phyloP scores from a whole-genome alignment of 23 red algal genomes.

The Gracilaria domingensis region DNA sequence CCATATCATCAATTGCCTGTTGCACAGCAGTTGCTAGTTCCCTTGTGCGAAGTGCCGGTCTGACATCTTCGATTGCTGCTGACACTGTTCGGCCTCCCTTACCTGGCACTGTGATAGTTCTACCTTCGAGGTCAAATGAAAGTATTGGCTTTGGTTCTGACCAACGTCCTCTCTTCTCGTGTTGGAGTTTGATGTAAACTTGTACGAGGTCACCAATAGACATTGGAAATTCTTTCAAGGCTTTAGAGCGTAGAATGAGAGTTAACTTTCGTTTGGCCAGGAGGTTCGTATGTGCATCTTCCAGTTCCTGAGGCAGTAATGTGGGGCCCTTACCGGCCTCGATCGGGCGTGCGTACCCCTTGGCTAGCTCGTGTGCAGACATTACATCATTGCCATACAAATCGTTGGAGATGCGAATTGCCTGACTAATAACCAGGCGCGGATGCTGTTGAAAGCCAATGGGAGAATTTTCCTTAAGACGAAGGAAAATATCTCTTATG shows the following conservation, averaged over 20 bases:
- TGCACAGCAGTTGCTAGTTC: constrained; percentile 33
- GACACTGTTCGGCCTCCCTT: background rate
- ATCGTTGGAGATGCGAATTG: constrained; percentile 30
- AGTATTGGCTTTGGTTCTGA: background rate
- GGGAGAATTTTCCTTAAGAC: background rate
- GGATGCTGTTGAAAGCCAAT: no score
- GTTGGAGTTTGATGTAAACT: constrained; percentile 5
- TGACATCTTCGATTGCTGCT: constrained; percentile 34
- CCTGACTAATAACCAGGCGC: no score
- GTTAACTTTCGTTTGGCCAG: constrained; percentile 50
- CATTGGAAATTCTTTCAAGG: constrained; percentile 4
- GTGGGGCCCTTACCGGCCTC: background rate
- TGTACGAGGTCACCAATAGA: constrained; percentile 32
- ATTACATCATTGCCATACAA: constrained; percentile 33
- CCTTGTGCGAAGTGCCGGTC: background rate
- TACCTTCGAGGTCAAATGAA: background rate
- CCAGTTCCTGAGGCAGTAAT: constrained; percentile 12
- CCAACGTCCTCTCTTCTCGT: constrained; percentile 30
- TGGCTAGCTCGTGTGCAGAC: constrained; percentile 35
- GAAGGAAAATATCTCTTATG: constrained; percentile 24
- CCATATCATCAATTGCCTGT: constrained; percentile 39
- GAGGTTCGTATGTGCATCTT: constrained; percentile 4
- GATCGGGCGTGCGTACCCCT: constrained; percentile 33
- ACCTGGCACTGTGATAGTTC: constrained; percentile 15
- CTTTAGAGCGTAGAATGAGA: constrained; percentile 21